Base-by-base conservation (phyloP, 2,329 filamentous ascomycete species). In the Emmonsia crescens region DNA sequence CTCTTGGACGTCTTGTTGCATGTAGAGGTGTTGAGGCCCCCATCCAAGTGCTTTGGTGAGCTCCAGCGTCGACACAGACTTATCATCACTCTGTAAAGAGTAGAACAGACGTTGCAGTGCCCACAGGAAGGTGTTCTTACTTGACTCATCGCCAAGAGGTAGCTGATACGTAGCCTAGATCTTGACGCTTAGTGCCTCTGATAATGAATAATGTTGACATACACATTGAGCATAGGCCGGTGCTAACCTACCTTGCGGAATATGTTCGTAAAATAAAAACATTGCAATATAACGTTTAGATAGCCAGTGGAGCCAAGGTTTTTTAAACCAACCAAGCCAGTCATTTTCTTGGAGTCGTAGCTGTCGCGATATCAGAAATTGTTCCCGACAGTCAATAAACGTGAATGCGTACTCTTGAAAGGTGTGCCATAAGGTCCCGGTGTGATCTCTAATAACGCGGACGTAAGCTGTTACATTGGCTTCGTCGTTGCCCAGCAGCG, bases 291-390 rank as follows among this genome's bases (percentile, higher is more conserved):
- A 5, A 87, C 90, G 74, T 90, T 90, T 46, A 90, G 78, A 71
- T 90, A 90, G 74, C 87, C 90, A 1, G 87, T 90, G 60, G 91
- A 91, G 65, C 91, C 91, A 75, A 96, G 91, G 71, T 96, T 96
- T 76, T 92, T 91, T 58, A 96, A 79, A 1, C 91, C 91, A 57
- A 96, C 91, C 76, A 89, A 95, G 62, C 91, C 91, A 0, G 91
- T 96, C 75, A 94, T 89, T 72, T 91, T 93, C 78, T 96, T 96
- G n/a, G 91, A 96, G 72, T 96, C 90, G 74, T 96, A 96, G 75
- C 74, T 75, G 48, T 68, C 61, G 60, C 64, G 64, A 19, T 60
- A 33, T 68, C 49, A 68, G 64, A 5, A 21, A 51, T 21, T 31
- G 19, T 19, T 21, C 40, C 31, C n/a, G 9, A 36, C 10, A 19